Percentiles rank a stretch among this genome's conserved stretches.
phyloP scores from a whole-genome alignment of 2,329 filamentous ascomycete genomes.

The Falciphora oryzae region DNA sequence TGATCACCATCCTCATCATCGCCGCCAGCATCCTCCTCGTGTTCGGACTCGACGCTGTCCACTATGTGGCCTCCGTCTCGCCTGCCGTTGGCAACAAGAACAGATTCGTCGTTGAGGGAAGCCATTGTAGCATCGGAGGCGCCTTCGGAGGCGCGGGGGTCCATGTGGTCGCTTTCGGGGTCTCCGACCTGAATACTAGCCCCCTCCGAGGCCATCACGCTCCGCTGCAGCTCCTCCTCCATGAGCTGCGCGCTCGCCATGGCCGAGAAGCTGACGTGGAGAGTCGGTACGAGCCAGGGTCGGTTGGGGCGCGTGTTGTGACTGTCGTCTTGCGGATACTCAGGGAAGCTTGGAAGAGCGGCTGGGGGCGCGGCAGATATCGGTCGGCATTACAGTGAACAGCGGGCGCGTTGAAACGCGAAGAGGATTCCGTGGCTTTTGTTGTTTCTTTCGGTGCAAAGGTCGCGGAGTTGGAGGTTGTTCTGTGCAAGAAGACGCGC shows the following conservation, averaged over 20 bases:
- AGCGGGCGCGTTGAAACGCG: neutral
- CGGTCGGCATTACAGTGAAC: neutral
- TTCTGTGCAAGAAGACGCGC: neutral
- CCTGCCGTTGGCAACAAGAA: constrained; percentile 37
- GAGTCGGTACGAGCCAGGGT: neutral
- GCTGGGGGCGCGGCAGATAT: neutral
- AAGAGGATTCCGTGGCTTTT: neutral
- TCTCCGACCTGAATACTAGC: constrained; percentile 18
- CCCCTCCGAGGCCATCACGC: constrained; percentile 45
- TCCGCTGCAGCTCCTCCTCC: constrained; percentile 53
- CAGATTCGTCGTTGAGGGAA: constrained; percentile 22
- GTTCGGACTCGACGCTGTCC: constrained; percentile 21
- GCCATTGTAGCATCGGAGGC: constrained; percentile 34
- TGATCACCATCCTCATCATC: constrained; percentile 26
- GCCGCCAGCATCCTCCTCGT: constrained; percentile 24
- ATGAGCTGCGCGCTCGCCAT: constrained; percentile 50
- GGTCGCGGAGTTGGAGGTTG: neutral
- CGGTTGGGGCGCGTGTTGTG: neutral
- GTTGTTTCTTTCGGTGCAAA: neutral
- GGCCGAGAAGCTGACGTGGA: constrained; percentile 13
- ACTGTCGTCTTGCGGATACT: neutral
- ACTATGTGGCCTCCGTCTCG: constrained; percentile 26
- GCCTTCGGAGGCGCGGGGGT: constrained; percentile 19
- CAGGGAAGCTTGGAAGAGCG: neutral
- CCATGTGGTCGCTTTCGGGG: constrained; percentile 22